phyloP scores from a whole-genome alignment of 306 rosid genomes.

The Lupinus albus region DNA sequence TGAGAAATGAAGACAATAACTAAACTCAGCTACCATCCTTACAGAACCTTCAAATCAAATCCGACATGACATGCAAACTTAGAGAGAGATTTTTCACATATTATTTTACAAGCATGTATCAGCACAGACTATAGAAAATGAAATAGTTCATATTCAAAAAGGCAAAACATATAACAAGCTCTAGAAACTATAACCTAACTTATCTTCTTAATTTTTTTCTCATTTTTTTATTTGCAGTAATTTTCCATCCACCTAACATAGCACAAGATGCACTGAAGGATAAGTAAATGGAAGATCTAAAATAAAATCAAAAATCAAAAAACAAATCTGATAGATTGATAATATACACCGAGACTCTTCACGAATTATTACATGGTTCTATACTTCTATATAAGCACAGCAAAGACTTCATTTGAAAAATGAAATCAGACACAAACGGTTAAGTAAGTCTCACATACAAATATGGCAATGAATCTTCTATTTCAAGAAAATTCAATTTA shows the following conservation, averaged over 20 bases:
- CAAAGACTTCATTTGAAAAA: constrained; percentile 12
- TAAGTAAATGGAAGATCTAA: constrained; percentile 19
- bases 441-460: constrained; percentile 8
- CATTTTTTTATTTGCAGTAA: neutral
- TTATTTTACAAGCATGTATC: constrained; percentile 19
- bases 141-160: constrained; percentile 15
- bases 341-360: constrained; percentile 2
- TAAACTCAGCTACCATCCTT: constrained; percentile 21
- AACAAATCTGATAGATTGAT: neutral
- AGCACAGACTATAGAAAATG: constrained; percentile 32
- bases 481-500: neutral
- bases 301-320: neutral
- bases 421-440: constrained; percentile 12
- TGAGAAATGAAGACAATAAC: constrained; percentile 28
- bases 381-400: neutral
- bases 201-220: neutral
- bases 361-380: neutral
- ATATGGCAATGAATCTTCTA: constrained; percentile 19
- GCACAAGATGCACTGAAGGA: constrained; percentile 13
- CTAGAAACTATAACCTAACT: constrained; percentile 12
- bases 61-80: constrained; percentile 10
- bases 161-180: constrained; percentile 17
- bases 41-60: constrained; percentile 21
- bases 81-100: constrained; percentile 22
- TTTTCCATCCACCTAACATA: constrained; percentile 8